Evolutionary conservation across 352 stramenopile genomes (phyloP), one percentile per base, ranked within the genome.

Genomic region (Pythium coloratum): DNA sequence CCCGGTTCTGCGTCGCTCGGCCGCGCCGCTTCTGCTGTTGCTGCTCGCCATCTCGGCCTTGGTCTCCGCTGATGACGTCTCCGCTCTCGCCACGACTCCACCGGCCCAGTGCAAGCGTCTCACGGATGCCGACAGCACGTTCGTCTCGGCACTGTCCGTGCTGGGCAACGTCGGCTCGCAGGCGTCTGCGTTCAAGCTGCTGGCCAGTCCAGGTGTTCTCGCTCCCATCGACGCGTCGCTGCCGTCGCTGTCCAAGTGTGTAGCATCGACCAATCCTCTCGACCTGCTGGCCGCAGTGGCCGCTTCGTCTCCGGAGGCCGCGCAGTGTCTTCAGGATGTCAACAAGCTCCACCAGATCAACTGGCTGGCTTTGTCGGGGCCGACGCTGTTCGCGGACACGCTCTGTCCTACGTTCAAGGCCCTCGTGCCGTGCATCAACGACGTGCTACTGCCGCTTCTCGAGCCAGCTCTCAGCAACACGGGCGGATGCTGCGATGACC

Each of bases 191-290:
- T 12, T 55, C 20, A 34, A 30, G 47, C 9, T 34, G 24, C 47
- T 55, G 20, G 26, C 20, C n/a, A 34, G 13, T 13, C 47, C 47
- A 34, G 20, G 20, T 5, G 55, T 62, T 12, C 61, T 68, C 24
- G 54, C n/a, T 1, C 28, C n/a, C 0, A 59, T 68, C 24, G 54
- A 68, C 54, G 50, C 47, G 54, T 44, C 42, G 14, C 30, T 59
- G 62, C 62, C 62, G 20, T 44, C 53, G 32, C 54, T 68, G 2
- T 68, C 62, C 7, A 34, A 51, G 54, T 68, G 62, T 7, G 55
- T 63, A 10, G 62, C 54, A 10, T 42, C 55, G 32, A 62, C 24
- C 13, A 53, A 62, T 26, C 54, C 54, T 6, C 28, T 59, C 8
- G 28, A 55, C 2, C 5, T 67, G 38, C 12, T 62, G 0, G n/a